A percentile compares a stretch with the other conserved stretches of the same genome.
These are phyloP conservation scores for Hypoxylon fragiforme DNA, from an alignment of 495 filamentous ascomycete genomes.

Conservation along the genomic window DNA sequence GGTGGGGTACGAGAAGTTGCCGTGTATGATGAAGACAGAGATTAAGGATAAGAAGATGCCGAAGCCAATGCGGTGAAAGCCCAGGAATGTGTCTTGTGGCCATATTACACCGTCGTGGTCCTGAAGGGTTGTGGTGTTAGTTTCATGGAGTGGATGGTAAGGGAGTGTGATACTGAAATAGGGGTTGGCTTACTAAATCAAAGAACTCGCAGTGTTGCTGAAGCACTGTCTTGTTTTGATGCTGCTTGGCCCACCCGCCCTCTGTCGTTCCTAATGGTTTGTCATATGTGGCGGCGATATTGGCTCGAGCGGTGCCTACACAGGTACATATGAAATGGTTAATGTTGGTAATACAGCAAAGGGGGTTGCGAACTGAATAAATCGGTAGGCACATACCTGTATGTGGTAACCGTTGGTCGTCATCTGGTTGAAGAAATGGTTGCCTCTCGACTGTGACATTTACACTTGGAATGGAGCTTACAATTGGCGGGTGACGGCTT, in stretches of 20 bases:
- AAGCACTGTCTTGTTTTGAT: slow-evolving; percentile 42
- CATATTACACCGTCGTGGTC: slow-evolving; percentile 57
- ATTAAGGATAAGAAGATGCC: slow-evolving; percentile 49
- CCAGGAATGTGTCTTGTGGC: slow-evolving; percentile 56
- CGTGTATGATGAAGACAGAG: slow-evolving; percentile 52
- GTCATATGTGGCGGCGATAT: slow-evolving; percentile 38
- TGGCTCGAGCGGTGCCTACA: slow-evolving; percentile 41
- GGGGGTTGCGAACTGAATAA: background rate
- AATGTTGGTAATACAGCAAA: background rate
- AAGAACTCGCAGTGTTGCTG: slow-evolving; percentile 60
- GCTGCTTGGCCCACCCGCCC: slow-evolving; percentile 15
- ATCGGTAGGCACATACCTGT: slow-evolving; percentile 10
- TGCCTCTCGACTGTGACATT: slow-evolving; percentile 32
- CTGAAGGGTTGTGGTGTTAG: slow-evolving; percentile 26
- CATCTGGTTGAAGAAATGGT: slow-evolving; percentile 33
- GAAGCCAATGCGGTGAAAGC: slow-evolving; percentile 58
- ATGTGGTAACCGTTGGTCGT: slow-evolving; percentile 26
- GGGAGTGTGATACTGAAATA: background rate
- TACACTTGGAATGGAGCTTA: slow-evolving; percentile 19
- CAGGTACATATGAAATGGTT: slow-evolving; percentile 2
- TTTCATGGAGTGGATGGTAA: slow-evolving; percentile 32
- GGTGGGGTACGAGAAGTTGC: slow-evolving; percentile 57
- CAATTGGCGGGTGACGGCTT: slow-evolving; percentile 6
- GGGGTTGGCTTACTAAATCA: slow-evolving; percentile 6
- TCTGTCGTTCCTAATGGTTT: slow-evolving; percentile 40